phyloP scores from a whole-genome alignment of 192 early-diverging fungal species.

The Diversispora eburnea region DNA sequence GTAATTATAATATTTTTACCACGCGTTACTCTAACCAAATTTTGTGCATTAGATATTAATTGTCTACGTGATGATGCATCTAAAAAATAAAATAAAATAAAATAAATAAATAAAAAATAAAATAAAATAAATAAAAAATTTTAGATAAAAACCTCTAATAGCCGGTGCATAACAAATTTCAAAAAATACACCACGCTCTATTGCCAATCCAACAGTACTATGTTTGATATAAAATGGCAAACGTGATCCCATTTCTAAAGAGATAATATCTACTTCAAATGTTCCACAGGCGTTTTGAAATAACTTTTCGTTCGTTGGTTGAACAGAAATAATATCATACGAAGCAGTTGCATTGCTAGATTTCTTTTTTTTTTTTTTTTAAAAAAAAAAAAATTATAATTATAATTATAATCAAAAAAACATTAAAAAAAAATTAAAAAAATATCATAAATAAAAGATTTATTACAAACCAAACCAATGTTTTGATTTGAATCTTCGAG shows the following conservation, averaged over 20 bases:
- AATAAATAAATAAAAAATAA: background rate
- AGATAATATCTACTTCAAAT: conserved; percentile 78
- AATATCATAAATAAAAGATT: no score
- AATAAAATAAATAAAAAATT: background rate
- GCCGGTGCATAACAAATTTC: conserved; percentile 69
- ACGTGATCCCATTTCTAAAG: conserved; percentile 62
- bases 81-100: conserved; percentile 21
- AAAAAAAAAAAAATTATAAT: conserved; percentile 1
- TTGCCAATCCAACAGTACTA: conserved; percentile 60
- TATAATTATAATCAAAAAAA: background rate
- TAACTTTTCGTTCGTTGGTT: conserved; percentile 66
- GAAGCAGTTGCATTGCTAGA: conserved; percentile 32
- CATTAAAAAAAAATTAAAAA: background rate
- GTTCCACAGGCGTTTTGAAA: conserved; percentile 66
- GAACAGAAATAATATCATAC: conserved; percentile 72
- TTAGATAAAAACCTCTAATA: conserved; percentile 51
- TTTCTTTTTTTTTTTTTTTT: conserved; percentile 35
- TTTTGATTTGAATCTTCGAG: conserved; percentile 56
- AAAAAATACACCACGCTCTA: conserved; percentile 74
- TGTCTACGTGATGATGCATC: conserved; percentile 58
- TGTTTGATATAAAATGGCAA: conserved; percentile 68
- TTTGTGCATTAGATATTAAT: conserved; percentile 63
- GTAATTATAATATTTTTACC: conserved; percentile 77
- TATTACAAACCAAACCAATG: conserved; percentile 47
- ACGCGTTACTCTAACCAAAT: conserved; percentile 63